phyloP scores from a whole-genome alignment of 2,329 filamentous ascomycete genomes.

The Calonectria naviculata region DNA sequence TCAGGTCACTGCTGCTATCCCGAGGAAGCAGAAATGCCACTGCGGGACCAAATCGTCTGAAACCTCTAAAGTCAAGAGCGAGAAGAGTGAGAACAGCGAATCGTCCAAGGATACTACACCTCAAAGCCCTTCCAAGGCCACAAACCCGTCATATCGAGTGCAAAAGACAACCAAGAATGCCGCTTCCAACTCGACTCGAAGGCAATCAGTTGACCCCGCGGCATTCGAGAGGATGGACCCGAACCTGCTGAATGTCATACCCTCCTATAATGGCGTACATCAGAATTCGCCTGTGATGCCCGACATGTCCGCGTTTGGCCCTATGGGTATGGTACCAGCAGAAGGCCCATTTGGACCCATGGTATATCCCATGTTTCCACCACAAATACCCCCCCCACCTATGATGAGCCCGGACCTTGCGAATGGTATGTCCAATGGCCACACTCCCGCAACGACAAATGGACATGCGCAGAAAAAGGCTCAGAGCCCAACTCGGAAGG shows the following conservation, averaged over 20 bases:
- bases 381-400: constrained; percentile 40
- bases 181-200: constrained; percentile 45
- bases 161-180: constrained; percentile 53
- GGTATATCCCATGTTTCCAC: constrained; percentile 48
- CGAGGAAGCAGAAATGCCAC: constrained; percentile 66
- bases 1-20: constrained; percentile 73
- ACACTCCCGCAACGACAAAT: constrained; percentile 30
- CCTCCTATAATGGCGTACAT: constrained; percentile 43
- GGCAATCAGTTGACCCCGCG: constrained; percentile 61
- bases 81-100: constrained; percentile 41
- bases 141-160: constrained; percentile 54
- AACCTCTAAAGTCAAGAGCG: constrained; percentile 32
- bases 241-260: constrained; percentile 61
- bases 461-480: constrained; percentile 27
- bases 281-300: constrained; percentile 39
- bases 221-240: constrained; percentile 64
- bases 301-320: constrained; percentile 40
- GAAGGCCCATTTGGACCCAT: constrained; percentile 39
- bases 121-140: constrained; percentile 45
- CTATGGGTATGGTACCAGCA: constrained; percentile 41
- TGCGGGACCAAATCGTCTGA: constrained; percentile 55
- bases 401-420: constrained; percentile 30
- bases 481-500: constrained; percentile 28
- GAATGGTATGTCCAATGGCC: constrained; percentile 34
- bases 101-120: constrained; percentile 38